These are phyloP conservation scores for Spergularia marina DNA, from an alignment of 148 eudicot genomes.

Conservation along the genomic window DNA sequence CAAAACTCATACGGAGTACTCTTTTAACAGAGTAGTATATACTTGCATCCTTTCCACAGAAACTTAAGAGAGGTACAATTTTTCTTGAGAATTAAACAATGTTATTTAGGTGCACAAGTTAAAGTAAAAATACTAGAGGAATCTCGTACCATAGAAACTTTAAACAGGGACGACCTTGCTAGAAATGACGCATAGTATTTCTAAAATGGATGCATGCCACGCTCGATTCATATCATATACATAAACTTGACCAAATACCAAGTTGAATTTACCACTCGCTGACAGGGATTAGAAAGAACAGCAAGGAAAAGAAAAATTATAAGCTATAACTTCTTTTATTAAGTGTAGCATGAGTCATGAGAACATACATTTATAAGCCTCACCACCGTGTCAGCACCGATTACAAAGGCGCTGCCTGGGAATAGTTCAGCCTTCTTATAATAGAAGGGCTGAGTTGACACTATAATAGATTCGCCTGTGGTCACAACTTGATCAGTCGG, in stretches of 20 bases:
- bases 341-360: slow-evolving; percentile 7
- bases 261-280: not conserved
- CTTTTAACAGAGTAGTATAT: too few species aligned
- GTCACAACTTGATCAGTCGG: slow-evolving; percentile 7
- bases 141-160: too few species aligned
- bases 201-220: too few species aligned
- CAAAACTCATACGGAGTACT: too few species aligned
- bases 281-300: too few species aligned
- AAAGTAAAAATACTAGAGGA: too few species aligned
- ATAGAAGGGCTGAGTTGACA: slow-evolving; percentile 90
- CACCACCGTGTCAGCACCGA: slow-evolving; percentile 85
- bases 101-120: too few species aligned
- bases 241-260: not conserved
- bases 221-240: not conserved
- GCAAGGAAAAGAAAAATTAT: not conserved
- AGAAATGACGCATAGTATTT: too few species aligned
- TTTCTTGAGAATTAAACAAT: too few species aligned
- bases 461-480: slow-evolving; percentile 80
- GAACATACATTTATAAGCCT: slow-evolving; percentile 86
- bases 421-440: slow-evolving; percentile 96
- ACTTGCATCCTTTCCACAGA: too few species aligned
- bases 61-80: too few species aligned
- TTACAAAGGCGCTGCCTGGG: slow-evolving; percentile 94
- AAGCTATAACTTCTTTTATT: not conserved
- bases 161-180: too few species aligned